Percentiles rank a stretch among this genome's conserved stretches.
phyloP scores from a whole-genome alignment of 164 flowering plant species.

The Stephania yunnanensis region DNA sequence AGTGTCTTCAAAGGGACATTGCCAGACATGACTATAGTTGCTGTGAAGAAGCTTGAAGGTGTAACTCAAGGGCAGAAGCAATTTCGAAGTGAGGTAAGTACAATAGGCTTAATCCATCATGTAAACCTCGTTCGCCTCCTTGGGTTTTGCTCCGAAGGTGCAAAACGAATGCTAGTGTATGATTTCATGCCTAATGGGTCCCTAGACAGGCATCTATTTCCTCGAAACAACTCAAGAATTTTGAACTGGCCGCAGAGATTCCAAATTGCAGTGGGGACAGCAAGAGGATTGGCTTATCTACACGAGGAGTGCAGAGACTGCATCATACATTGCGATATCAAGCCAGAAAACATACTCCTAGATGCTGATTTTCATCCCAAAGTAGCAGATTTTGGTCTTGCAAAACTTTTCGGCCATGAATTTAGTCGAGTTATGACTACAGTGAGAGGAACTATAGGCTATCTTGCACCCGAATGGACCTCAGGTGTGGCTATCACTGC shows the following conservation, averaged over 20 bases:
- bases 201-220: too few relatives aligned
- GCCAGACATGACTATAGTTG: conserved; percentile 33
- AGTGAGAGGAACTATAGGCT: too few relatives aligned
- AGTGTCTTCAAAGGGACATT: conserved; percentile 19
- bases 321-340: too few relatives aligned
- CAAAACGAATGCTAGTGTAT: too few relatives aligned
- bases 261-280: neutral
- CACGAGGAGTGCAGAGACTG: conserved; percentile 8
- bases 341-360: too few relatives aligned
- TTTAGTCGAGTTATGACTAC: too few relatives aligned
- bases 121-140: conserved; percentile 45
- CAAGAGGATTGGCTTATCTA: conserved; percentile 8
- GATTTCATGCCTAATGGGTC: too few relatives aligned
- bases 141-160: conserved; percentile 4
- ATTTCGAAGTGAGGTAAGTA: conserved; percentile 46
- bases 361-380: too few relatives aligned
- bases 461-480: too few relatives aligned
- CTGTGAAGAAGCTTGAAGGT: conserved; percentile 51
- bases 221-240: neutral
- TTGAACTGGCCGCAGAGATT: neutral
- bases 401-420: too few relatives aligned
- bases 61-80: conserved; percentile 53
- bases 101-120: conserved; percentile 47
- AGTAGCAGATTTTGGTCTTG: too few relatives aligned
- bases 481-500: too few relatives aligned